These are phyloP conservation scores for Ascoidea tarda DNA, from an alignment of 805 yeast species.

Conservation along the genomic window DNA sequence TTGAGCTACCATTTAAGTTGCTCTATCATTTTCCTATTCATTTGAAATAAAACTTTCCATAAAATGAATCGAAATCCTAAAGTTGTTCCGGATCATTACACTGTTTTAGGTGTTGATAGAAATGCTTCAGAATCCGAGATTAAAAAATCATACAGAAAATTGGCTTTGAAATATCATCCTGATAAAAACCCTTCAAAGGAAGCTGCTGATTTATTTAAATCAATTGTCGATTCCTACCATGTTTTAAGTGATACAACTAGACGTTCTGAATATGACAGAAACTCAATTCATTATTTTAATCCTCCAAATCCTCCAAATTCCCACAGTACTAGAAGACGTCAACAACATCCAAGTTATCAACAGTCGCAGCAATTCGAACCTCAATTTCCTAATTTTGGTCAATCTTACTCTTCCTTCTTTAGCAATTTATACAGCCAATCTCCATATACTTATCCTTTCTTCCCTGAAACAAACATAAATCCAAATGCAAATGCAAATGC, in stretches of 20 bases:
- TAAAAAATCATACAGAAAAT: constrained; percentile 66
- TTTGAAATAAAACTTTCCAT: too few species aligned
- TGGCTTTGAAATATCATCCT: constrained; percentile 66
- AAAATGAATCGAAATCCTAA: too few species aligned
- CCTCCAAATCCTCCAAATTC: not conserved
- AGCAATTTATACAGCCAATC: not conserved
- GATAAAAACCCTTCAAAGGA: constrained; percentile 50
- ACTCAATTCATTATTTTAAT: not conserved
- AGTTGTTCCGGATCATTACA: constrained; percentile 30
- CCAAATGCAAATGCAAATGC: not conserved
- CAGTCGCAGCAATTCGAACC: not conserved
- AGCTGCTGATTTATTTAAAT: constrained; percentile 14
- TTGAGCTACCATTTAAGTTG: too few species aligned
- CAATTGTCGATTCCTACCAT: constrained; percentile 6
- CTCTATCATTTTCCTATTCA: too few species aligned
- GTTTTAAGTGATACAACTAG: constrained; percentile 7
- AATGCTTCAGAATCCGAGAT: constrained; percentile 39
- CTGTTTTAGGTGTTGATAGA: constrained; percentile 50
- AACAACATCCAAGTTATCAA: not conserved
- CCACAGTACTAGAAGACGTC: not conserved
- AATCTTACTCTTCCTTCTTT: not conserved
- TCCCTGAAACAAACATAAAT: not conserved
- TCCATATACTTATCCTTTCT: not conserved
- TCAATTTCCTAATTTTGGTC: not conserved
- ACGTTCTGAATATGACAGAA: constrained; percentile 5